phyloP scores from a whole-genome alignment of 2,329 filamentous ascomycete genomes.

The Talaromyces sp. region DNA sequence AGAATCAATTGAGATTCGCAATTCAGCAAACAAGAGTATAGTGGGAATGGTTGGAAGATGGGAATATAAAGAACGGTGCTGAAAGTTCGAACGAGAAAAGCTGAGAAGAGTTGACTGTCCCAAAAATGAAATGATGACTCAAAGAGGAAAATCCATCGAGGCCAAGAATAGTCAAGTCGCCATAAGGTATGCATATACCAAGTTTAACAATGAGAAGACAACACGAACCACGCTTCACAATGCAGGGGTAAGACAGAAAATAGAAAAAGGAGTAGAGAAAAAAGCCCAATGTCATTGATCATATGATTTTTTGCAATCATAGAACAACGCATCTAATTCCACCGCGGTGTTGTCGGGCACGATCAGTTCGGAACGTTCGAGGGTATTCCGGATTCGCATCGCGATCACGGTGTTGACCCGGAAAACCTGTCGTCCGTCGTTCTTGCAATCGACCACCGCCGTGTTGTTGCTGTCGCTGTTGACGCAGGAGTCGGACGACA shows the following conservation, averaged over 20 bases:
- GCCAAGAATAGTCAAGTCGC: constrained; percentile 10
- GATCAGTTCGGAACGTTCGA: constrained; percentile 39
- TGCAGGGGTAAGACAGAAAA: constrained; percentile 12
- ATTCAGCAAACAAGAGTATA: background rate
- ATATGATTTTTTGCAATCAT: constrained; percentile 23
- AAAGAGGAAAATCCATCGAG: background rate
- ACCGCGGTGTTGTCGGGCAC: constrained; percentile 34
- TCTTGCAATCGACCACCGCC: constrained; percentile 35
- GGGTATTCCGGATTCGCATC: constrained; percentile 39
- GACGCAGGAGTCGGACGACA: constrained; percentile 84
- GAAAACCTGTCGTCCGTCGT: constrained; percentile 35
- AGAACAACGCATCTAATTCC: constrained; percentile 38
- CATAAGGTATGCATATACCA: constrained; percentile 17
- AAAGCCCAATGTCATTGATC: background rate
- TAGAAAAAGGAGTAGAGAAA: constrained; percentile 8
- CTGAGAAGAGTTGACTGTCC: background rate
- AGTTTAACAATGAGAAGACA: constrained; percentile 11
- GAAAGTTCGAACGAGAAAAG: constrained; percentile 3
- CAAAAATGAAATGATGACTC: constrained; percentile 2
- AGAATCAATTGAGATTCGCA: background rate
- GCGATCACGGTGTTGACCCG: constrained; percentile 34
- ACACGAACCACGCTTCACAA: constrained; percentile 18
- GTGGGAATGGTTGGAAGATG: background rate
- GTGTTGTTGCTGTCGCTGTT: constrained; percentile 64
- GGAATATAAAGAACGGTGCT: background rate